These are phyloP conservation scores for Thalassiosira exigua DNA, from an alignment of 352 stramenopile genomes.

Conservation along the genomic window DNA sequence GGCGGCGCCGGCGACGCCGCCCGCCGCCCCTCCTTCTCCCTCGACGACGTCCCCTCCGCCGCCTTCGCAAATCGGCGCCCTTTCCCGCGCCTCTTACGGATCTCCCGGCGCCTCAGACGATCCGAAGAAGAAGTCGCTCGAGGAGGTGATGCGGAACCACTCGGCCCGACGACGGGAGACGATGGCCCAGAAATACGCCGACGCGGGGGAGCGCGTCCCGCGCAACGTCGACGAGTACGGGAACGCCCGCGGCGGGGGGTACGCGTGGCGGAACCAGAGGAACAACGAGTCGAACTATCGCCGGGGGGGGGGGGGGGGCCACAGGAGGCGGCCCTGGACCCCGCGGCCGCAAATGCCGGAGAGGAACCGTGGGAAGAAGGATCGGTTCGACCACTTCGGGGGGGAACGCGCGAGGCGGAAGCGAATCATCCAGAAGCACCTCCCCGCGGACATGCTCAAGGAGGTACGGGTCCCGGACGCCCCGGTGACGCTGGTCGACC, in stretches of 20 bases:
- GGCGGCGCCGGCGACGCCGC: not conserved
- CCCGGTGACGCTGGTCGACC: conserved; percentile 32
- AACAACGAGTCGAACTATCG: not conserved
- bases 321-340: not conserved
- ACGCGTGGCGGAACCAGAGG: not conserved
- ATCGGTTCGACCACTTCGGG: conserved; percentile 16
- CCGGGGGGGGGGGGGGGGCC: not conserved
- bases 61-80: not conserved
- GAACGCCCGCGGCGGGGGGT: conserved; percentile 1
- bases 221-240: conserved; percentile 34
- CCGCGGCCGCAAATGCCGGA: not conserved
- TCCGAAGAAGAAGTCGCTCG: conserved; percentile 28
- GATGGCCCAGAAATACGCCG: conserved; percentile 45
- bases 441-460: conserved; percentile 34
- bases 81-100: not conserved
- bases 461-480: conserved; percentile 32
- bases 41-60: not conserved
- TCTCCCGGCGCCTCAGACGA: not conserved
- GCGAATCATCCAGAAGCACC: conserved; percentile 13
- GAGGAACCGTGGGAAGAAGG: conserved; percentile 2
- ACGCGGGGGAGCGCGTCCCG: conserved; percentile 45
- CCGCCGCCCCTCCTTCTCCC: not conserved
- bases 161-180: conserved; percentile 28
- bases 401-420: not conserved
- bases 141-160: conserved; percentile 52